Evolutionary conservation across 1,139 yeast species (phyloP).

Genomic region (Geotrichum phurueaensis): DNA sequence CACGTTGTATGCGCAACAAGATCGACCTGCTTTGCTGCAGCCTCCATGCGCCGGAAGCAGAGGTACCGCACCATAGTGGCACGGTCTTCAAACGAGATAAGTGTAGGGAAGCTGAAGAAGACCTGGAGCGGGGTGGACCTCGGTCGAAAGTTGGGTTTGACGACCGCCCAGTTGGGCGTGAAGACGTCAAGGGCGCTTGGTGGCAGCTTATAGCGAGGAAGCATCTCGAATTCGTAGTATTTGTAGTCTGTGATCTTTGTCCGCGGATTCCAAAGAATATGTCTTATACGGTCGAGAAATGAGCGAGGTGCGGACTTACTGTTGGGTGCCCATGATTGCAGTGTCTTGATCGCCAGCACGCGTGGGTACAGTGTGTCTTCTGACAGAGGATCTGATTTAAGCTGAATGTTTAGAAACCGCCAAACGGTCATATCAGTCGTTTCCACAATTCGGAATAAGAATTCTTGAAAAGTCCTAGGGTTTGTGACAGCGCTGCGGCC

Average conservation of each 20-base stretch:
- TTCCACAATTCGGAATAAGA: not conserved
- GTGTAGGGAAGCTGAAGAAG: not conserved
- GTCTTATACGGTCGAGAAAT: not conserved
- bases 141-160: not conserved
- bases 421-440: not conserved
- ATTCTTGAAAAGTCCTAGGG: not conserved
- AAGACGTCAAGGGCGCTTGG: conserved; percentile 6
- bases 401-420: conserved; percentile 9
- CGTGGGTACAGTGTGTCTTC: not conserved
- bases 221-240: not conserved
- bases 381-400: not conserved
- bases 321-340: conserved; percentile 8
- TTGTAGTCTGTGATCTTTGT: not conserved
- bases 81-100: not conserved
- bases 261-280: not conserved
- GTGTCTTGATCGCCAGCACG: conserved; percentile 2
- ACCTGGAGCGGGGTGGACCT: not conserved
- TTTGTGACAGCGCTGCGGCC: not conserved
- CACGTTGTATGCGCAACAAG: not conserved
- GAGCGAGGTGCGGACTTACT: conserved; percentile 4
- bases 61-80: not conserved
- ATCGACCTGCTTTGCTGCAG: not conserved
- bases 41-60: conserved; percentile 2
- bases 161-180: not conserved
- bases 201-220: conserved; percentile 3